Conservation (phyloP, 2,329 filamentous ascomycete species). For the Sclerotinia minor region DNA sequence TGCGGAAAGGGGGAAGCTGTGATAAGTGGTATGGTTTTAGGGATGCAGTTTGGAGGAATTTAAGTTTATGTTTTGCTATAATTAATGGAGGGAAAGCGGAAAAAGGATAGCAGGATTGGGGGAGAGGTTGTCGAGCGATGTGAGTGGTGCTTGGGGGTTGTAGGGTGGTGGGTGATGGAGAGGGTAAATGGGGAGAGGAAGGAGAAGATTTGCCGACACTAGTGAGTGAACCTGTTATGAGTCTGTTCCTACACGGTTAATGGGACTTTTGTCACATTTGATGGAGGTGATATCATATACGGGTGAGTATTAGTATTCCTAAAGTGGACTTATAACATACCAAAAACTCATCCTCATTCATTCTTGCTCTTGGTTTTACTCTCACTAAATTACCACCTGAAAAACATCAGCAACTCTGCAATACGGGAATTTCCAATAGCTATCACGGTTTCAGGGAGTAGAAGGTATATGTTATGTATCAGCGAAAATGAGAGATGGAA, state of each 20-base stretch:
- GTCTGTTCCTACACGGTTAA: constrained; percentile 28
- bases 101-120: too few relatives aligned
- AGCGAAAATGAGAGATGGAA: constrained; percentile 49
- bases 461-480: constrained; percentile 43
- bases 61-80: too few relatives aligned
- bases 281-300: too few relatives aligned
- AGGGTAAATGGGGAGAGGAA: constrained; percentile 47
- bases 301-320: too few relatives aligned
- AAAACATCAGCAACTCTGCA: constrained; percentile 53
- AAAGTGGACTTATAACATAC: constrained; percentile 52
- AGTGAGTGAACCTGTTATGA: constrained; percentile 47
- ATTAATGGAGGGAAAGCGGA: too few relatives aligned
- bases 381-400: constrained; percentile 45
- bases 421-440: constrained; percentile 53
- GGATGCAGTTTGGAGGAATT: too few relatives aligned
- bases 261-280: neutral
- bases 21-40: constrained; percentile 36
- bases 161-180: too few relatives aligned
- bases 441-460: constrained; percentile 37
- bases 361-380: constrained; percentile 41
- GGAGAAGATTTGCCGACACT: constrained; percentile 47
- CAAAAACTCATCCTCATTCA: constrained; percentile 48
- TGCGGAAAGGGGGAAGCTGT: constrained; percentile 58
- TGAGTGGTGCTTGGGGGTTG: too few relatives aligned
- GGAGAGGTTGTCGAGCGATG: too few relatives aligned